phyloP scores from a whole-genome alignment of 306 rosid genomes.

The Astragalus glycyphyllos region DNA sequence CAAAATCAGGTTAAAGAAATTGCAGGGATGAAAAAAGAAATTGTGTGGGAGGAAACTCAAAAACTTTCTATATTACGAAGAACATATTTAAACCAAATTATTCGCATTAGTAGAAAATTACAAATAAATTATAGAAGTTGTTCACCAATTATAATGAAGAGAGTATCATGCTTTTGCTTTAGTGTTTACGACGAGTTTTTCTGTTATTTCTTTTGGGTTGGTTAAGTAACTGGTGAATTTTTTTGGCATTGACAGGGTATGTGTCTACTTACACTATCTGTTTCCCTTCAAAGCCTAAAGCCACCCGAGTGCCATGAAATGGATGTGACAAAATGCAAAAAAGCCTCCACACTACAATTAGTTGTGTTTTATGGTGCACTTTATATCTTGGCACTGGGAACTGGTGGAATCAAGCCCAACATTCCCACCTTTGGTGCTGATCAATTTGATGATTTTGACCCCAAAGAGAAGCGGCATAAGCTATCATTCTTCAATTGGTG shows the following conservation, averaged over 20 bases:
- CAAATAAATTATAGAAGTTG: too few relatives aligned
- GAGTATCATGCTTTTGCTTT: too few relatives aligned
- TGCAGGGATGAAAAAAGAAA: too few relatives aligned
- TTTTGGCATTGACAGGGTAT: conserved; percentile 49
- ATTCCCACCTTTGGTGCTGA: conserved; percentile 95
- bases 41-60: too few relatives aligned
- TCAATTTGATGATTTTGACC: conserved; percentile 82
- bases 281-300: conserved; percentile 51
- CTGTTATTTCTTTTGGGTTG: not conserved
- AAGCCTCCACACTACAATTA: conserved; percentile 51
- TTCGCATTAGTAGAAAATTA: too few relatives aligned
- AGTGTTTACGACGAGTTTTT: not conserved
- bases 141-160: too few relatives aligned
- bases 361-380: conserved; percentile 55
- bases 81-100: too few relatives aligned
- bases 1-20: too few relatives aligned
- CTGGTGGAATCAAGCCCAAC: conserved; percentile 95
- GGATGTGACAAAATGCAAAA: conserved; percentile 43
- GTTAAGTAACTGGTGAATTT: not conserved
- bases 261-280: conserved; percentile 54
- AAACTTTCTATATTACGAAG: too few relatives aligned
- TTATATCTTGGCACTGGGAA: conserved; percentile 75
- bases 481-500: conserved; percentile 97
- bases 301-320: conserved; percentile 48
- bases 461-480: conserved; percentile 70